A percentile compares a stretch with the other conserved stretches of the same genome.
phyloP scores from a whole-genome alignment of 2,329 filamentous ascomycete genomes.

The Trichoderma semiorbis region DNA sequence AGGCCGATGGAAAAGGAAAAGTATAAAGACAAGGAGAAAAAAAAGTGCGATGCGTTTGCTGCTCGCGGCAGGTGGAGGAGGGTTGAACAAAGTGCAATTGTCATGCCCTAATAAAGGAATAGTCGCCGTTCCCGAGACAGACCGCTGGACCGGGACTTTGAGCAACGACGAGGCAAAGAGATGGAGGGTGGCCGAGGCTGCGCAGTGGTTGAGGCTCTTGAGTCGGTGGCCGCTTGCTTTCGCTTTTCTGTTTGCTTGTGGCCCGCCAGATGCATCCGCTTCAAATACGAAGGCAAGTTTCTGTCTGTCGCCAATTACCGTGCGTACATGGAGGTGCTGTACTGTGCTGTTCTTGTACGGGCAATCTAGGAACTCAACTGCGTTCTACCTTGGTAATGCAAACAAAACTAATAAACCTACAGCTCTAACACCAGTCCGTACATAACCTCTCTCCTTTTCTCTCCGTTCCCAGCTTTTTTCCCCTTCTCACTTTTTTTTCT shows the following conservation, averaged over 20 bases:
- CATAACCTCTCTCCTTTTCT: not conserved
- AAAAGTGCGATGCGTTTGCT: slow-evolving; percentile 15
- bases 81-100: slow-evolving; percentile 12
- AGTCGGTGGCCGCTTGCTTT: not conserved
- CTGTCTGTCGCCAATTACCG: not conserved
- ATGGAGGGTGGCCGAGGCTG: slow-evolving; percentile 13
- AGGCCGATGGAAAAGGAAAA: not conserved
- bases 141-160: slow-evolving; percentile 4
- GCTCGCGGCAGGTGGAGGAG: slow-evolving; percentile 17
- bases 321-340: not conserved
- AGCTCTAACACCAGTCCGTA: no score
- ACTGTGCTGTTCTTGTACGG: not conserved
- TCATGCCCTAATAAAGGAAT: slow-evolving; percentile 16
- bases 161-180: not conserved
- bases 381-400: no score
- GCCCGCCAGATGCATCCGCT: not conserved
- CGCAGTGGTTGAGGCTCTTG: slow-evolving; percentile 7
- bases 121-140: slow-evolving; percentile 17
- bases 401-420: no score
- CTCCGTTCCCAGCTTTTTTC: not conserved
- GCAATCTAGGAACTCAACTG: not conserved
- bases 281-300: not conserved
- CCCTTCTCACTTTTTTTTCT: not conserved
- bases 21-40: not conserved
- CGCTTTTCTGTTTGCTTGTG: not conserved